Evolutionary conservation across 345 rosid species (phyloP).

Genomic region (Boechera stricta): DNA sequence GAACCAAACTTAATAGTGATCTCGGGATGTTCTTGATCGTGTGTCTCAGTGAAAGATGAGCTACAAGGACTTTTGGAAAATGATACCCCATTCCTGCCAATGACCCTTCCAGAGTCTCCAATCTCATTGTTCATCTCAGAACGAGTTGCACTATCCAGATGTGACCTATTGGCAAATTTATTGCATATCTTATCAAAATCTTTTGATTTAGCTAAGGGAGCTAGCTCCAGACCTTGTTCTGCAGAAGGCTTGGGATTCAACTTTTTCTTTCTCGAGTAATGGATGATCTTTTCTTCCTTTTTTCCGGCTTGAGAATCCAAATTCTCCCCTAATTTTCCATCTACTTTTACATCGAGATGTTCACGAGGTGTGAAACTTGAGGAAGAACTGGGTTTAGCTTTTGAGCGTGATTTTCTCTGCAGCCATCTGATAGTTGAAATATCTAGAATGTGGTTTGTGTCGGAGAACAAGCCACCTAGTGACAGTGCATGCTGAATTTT

Average conservation of each 20-base stretch:
- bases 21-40: slow-evolving; percentile 27
- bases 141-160: slow-evolving; percentile 18
- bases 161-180: slow-evolving; percentile 16
- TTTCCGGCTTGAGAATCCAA: slow-evolving; percentile 39
- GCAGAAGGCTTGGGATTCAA: slow-evolving; percentile 51
- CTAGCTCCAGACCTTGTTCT: slow-evolving; percentile 46
- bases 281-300: slow-evolving; percentile 66
- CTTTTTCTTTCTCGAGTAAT: slow-evolving; percentile 83
- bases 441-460: slow-evolving; percentile 50
- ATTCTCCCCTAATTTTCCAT: slow-evolving; percentile 39
- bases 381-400: slow-evolving; percentile 51
- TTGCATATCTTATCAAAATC: slow-evolving; percentile 6
- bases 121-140: slow-evolving; percentile 38
- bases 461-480: slow-evolving; percentile 72
- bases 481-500: slow-evolving; percentile 83
- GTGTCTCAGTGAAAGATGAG: slow-evolving; percentile 22
- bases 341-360: slow-evolving; percentile 48
- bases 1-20: slow-evolving; percentile 24
- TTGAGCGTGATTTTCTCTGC: slow-evolving; percentile 77
- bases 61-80: background rate
- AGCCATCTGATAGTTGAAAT: slow-evolving; percentile 69
- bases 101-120: slow-evolving; percentile 34
- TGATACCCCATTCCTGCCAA: slow-evolving; percentile 32
- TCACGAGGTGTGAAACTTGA: slow-evolving; percentile 46
- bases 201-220: slow-evolving; percentile 35